Conservation (phyloP, 2,329 filamentous ascomycete species). For the Eutypella sp. region DNA sequence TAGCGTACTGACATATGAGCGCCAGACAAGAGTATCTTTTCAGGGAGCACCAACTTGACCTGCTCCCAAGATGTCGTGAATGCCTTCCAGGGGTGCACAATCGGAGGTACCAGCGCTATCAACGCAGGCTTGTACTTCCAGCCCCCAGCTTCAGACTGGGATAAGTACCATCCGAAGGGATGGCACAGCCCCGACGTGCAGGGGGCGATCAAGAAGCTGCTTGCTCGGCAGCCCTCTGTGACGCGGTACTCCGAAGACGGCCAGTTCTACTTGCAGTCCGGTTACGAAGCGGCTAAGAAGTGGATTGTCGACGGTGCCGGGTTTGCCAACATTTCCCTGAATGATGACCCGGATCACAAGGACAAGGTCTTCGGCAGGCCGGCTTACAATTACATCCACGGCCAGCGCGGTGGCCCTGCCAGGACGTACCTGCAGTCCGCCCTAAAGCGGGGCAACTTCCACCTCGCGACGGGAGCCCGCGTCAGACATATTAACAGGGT, state of each 20-base stretch:
- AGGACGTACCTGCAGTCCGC: slow-evolving; percentile 46
- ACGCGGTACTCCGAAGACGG: slow-evolving; percentile 39
- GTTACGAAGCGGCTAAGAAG: slow-evolving; percentile 39
- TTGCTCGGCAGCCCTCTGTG: slow-evolving; percentile 37
- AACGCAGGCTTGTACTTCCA: slow-evolving; percentile 51
- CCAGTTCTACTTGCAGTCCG: slow-evolving; percentile 41
- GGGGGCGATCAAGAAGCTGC: slow-evolving; percentile 39
- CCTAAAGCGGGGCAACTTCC: slow-evolving; percentile 35
- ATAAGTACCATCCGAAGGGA: slow-evolving; percentile 41
- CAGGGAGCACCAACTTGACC: slow-evolving; percentile 31
- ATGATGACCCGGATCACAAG: slow-evolving; percentile 40
- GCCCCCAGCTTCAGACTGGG: slow-evolving; percentile 48
- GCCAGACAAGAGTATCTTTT: slow-evolving; percentile 44
- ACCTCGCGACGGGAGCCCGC: slow-evolving; percentile 36
- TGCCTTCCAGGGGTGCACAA: slow-evolving; percentile 43
- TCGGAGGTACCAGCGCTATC: slow-evolving; percentile 48
- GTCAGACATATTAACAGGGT: slow-evolving; percentile 40
- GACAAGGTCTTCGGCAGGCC: slow-evolving; percentile 43
- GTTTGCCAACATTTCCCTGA: slow-evolving; percentile 43
- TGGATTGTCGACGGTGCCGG: slow-evolving; percentile 47
- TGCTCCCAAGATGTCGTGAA: slow-evolving; percentile 35
- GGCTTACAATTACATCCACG: slow-evolving; percentile 42
- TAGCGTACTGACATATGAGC: neutral
- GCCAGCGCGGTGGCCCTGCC: slow-evolving; percentile 44
- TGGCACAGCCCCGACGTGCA: slow-evolving; percentile 48